These are phyloP conservation scores for Oehlia diaphana DNA, from an alignment of 192 early-diverging fungal genomes.

Conservation along the genomic window DNA sequence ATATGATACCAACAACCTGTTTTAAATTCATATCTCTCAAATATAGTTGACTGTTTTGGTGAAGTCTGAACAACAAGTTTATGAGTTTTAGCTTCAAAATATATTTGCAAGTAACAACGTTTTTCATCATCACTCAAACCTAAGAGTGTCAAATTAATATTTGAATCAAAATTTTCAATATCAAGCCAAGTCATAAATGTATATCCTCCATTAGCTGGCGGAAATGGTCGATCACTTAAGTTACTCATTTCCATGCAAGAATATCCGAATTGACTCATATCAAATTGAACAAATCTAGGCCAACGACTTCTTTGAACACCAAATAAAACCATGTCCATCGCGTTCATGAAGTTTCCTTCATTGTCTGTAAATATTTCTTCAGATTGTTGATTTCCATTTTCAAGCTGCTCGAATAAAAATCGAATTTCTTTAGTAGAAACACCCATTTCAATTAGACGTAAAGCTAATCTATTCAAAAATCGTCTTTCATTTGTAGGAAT, in stretches of 20 bases:
- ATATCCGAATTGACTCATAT: slow-evolving; percentile 34
- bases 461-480: slow-evolving; percentile 46
- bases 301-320: slow-evolving; percentile 53
- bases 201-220: slow-evolving; percentile 56
- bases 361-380: slow-evolving; percentile 41
- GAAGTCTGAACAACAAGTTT: slow-evolving; percentile 45
- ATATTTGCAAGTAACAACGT: slow-evolving; percentile 43
- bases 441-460: slow-evolving; percentile 58
- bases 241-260: slow-evolving; percentile 48
- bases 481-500: slow-evolving; percentile 31
- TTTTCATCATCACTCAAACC: slow-evolving; percentile 52
- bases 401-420: slow-evolving; percentile 56
- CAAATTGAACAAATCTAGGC: slow-evolving; percentile 67
- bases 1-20: slow-evolving; percentile 68
- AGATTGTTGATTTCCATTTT: slow-evolving; percentile 33
- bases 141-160: slow-evolving; percentile 44
- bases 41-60: slow-evolving; percentile 46
- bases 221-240: slow-evolving; percentile 49
- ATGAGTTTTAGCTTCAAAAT: slow-evolving; percentile 47
- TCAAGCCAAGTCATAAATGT: slow-evolving; percentile 63
- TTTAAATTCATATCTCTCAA: slow-evolving; percentile 55
- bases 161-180: slow-evolving; percentile 56
- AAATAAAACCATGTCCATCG: slow-evolving; percentile 56
- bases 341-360: slow-evolving; percentile 26
- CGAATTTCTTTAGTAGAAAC: slow-evolving; percentile 53